Conservation (phyloP, 2,329 filamentous ascomycete genomes). For the Talaromyces sp. region DNA sequence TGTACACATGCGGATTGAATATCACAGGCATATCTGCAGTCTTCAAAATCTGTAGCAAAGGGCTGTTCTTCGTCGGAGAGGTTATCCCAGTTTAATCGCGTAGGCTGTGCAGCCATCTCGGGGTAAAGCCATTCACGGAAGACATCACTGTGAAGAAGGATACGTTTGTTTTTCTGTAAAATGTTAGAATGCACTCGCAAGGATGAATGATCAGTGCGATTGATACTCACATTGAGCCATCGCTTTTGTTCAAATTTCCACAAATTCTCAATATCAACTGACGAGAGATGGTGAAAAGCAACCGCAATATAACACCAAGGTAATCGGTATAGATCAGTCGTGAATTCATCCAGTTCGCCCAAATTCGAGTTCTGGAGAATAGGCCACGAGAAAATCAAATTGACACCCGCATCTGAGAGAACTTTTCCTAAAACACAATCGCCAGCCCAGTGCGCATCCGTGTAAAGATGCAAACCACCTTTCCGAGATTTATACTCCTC, state of each 20-base stretch:
- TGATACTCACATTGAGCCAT: slow-evolving; percentile 62
- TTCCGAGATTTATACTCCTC: slow-evolving; percentile 47
- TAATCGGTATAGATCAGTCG: slow-evolving; percentile 41
- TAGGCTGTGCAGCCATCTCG: slow-evolving; percentile 31
- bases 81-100: slow-evolving; percentile 38
- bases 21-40: slow-evolving; percentile 35
- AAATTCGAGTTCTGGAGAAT: slow-evolving; percentile 48
- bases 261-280: slow-evolving; percentile 46
- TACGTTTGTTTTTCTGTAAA: slow-evolving; percentile 23
- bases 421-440: slow-evolving; percentile 55
- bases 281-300: slow-evolving; percentile 53
- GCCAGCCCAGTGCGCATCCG: slow-evolving; percentile 52
- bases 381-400: slow-evolving; percentile 52
- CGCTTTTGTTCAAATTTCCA: slow-evolving; percentile 53
- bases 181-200: not conserved
- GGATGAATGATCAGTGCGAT: not conserved
- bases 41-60: slow-evolving; percentile 29
- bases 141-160: slow-evolving; percentile 41
- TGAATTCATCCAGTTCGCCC: slow-evolving; percentile 49
- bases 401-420: slow-evolving; percentile 50
- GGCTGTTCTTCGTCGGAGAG: slow-evolving; percentile 36
- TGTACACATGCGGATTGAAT: slow-evolving; percentile 32
- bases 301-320: slow-evolving; percentile 56
- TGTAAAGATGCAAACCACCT: slow-evolving; percentile 49
- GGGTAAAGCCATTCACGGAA: slow-evolving; percentile 42